Base-by-base conservation (phyloP, 805 yeast genomes). In the Ogataea zsoltii region DNA sequence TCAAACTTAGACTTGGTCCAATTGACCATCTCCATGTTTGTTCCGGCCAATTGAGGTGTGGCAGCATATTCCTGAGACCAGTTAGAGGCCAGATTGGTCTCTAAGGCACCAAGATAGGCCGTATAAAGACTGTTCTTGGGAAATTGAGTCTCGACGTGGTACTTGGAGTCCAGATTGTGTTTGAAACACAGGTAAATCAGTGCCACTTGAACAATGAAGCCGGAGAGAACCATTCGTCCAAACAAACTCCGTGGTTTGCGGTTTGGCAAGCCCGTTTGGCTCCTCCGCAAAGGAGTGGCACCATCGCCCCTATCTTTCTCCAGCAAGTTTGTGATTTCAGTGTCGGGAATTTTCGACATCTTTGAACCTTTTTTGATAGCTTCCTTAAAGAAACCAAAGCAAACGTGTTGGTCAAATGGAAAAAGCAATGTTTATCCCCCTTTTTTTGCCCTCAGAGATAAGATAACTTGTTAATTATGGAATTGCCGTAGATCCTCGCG, bases 31-130 rank as follows among this genome's bases (percentile, higher is more conserved):
- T 62, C 73, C 29, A 62, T 54, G 49, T 73, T 74, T 11, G 76
- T 70, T 3, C 85, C 85, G 3, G 87, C 84, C 47, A 82, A 62
- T 57, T 83, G 88, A 2, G 82, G 74, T 30, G 71, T 72, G 4
- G 69, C 49, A 1, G 87, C 76, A 55, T 80, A 81, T 30, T 63
- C 66, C 39, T 73, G 51, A 6, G 78, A 69, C 85, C 86, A 83
- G 18, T 77, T 67, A 0, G 76, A 71, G 7, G 83, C 82, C 23
- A 53, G 49, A 40, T 72, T 72, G 13, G 60, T 53, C 30, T 65
- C 62, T 31, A 67, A 42, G 2, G 64, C 51, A 1, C 54, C 50
- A 31, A 67, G 41, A 28, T 64, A 55, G 9, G 30, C 25, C 5
- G 48, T 37, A 25, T 37, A 37, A 13, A 37, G 40, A 16, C 40